Evolutionary conservation across 345 rosid genomes (phyloP).

Genomic region (Balakata baccata): DNA sequence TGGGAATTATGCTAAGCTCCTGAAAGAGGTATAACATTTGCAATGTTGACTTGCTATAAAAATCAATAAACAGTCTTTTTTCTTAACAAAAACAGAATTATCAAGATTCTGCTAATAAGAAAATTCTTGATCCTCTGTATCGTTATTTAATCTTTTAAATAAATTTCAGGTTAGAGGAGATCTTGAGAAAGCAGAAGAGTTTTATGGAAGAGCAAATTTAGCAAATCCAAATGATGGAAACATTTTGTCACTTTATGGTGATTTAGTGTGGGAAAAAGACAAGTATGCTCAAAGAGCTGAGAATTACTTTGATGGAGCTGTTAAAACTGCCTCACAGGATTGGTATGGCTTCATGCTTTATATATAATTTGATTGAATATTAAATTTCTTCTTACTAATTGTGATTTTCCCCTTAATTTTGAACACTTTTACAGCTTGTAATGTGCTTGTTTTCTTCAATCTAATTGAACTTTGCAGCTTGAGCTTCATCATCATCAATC

Average conservation of each 20-base stretch:
- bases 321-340: conserved; percentile 54
- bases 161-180: conserved; percentile 48
- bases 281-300: conserved; percentile 53
- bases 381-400: background rate
- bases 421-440: background rate
- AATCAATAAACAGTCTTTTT: too few species aligned
- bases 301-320: conserved; percentile 54
- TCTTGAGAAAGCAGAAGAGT: conserved; percentile 58
- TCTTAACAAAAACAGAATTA: too few species aligned
- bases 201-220: conserved; percentile 59
- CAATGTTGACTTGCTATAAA: too few species aligned
- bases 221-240: conserved; percentile 59
- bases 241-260: conserved; percentile 52
- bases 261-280: conserved; percentile 52
- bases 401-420: background rate
- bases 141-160: too few species aligned
- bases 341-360: conserved; percentile 33
- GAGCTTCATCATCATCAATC: too few species aligned
- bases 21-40: conserved; percentile 51
- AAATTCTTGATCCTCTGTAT: too few species aligned
- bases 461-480: background rate
- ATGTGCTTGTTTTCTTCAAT: background rate
- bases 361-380: background rate
- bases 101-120: too few species aligned
- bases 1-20: conserved; percentile 64